Percentiles rank a stretch among this genome's conserved stretches.
Evolutionary conservation across 371 early-diverging fungal species (phyloP).

Genomic region (Encephalitozoon romaleae): DNA sequence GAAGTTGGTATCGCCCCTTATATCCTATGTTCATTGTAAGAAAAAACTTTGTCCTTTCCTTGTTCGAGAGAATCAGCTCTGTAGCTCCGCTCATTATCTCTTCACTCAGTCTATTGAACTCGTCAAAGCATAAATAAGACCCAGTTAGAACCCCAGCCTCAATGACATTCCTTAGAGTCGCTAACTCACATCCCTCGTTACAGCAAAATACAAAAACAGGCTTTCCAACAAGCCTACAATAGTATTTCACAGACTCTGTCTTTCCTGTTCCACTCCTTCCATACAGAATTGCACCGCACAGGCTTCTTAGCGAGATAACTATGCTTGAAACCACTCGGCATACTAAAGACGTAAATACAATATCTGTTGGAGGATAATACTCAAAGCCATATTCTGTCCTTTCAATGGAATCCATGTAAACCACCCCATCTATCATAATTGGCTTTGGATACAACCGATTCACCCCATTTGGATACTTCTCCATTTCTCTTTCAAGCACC

Average conservation of each 20-base stretch:
- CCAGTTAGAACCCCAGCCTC: conserved; percentile 89
- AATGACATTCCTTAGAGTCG: conserved; percentile 96
- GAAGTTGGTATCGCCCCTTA: conserved; percentile 88
- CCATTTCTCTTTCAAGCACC: not conserved
- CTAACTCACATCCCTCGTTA: conserved; percentile 95
- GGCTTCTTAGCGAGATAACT: not conserved
- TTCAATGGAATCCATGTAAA: not conserved
- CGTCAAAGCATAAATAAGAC: conserved; percentile 97
- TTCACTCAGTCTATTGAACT: conserved; percentile 93
- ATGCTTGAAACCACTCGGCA: conserved; percentile 29
- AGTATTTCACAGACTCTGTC: conserved; percentile 91
- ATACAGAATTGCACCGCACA: conserved; percentile 43
- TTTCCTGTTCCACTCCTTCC: conserved; percentile 77
- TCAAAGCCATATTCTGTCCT: conserved; percentile 9
- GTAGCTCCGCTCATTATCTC: conserved; percentile 89
- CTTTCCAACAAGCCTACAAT: conserved; percentile 82
- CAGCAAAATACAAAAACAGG: conserved; percentile 96
- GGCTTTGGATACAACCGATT: conserved; percentile 10
- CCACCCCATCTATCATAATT: not conserved
- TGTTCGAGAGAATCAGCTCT: conserved; percentile 68
- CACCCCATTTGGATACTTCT: not conserved
- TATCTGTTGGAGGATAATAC: conserved; percentile 34
- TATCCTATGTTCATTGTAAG: conserved; percentile 99
- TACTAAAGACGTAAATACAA: conserved; percentile 40
- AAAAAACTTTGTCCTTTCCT: conserved; percentile 67